Conservation (phyloP, 2,329 filamentous ascomycete genomes). For the Alternaria longipes region DNA sequence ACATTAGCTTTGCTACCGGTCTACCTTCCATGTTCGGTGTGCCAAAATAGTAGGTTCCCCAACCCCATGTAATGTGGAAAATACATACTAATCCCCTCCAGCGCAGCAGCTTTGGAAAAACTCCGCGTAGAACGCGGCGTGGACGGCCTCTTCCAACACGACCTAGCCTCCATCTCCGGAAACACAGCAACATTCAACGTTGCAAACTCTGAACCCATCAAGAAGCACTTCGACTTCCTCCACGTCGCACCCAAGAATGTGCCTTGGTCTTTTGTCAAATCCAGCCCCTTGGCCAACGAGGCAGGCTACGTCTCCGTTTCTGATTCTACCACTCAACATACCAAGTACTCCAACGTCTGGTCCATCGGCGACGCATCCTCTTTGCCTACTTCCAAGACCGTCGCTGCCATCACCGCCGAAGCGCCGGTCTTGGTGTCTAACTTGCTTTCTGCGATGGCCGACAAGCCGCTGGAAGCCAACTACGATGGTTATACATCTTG, state of each 20-base stretch:
- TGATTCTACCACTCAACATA: constrained; percentile 48
- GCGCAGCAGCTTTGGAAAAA: constrained; percentile 48
- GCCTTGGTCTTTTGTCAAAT: constrained; percentile 49
- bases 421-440: constrained; percentile 50
- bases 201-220: constrained; percentile 37
- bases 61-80: not conserved
- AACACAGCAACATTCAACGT: constrained; percentile 49
- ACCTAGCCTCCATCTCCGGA: constrained; percentile 49
- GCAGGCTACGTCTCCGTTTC: constrained; percentile 52
- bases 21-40: constrained; percentile 54
- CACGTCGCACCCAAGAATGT: constrained; percentile 52
- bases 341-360: constrained; percentile 52
- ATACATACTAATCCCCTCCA: not conserved
- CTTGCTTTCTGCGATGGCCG: constrained; percentile 41
- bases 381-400: constrained; percentile 53
- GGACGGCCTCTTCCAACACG: constrained; percentile 52
- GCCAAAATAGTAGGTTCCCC: constrained; percentile 39
- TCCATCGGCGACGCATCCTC: constrained; percentile 51
- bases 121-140: constrained; percentile 50
- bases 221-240: constrained; percentile 49
- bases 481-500: constrained; percentile 55
- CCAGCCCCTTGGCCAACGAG: constrained; percentile 46
- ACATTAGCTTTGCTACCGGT: constrained; percentile 52
- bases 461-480: constrained; percentile 31
- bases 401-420: constrained; percentile 51